Conservation (phyloP, 2,329 filamentous ascomycete species). For the Alternaria brassicae region DNA sequence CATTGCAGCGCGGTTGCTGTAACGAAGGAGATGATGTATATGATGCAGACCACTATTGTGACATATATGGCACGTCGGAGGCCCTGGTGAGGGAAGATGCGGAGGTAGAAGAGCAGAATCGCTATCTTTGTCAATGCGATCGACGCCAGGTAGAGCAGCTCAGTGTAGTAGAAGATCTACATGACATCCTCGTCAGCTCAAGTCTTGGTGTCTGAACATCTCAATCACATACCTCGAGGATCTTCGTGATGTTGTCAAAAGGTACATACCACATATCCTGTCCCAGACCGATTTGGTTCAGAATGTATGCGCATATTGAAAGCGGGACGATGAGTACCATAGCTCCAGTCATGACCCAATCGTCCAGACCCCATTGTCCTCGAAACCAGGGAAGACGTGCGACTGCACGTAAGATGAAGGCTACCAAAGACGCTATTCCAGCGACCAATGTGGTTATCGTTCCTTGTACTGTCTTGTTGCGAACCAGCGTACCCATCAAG, state of each 20-base stretch:
- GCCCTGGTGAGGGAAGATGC: conserved; percentile 34
- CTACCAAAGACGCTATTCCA: conserved; percentile 44
- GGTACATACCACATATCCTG: conserved; percentile 60
- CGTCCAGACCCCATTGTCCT: conserved; percentile 50
- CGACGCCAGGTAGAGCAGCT: conserved; percentile 28
- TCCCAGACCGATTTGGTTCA: conserved; percentile 54
- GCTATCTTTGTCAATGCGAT: conserved; percentile 39
- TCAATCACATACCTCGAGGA: conserved; percentile 43
- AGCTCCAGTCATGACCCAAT: conserved; percentile 45
- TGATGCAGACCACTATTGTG: conserved; percentile 22
- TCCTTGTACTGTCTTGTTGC: conserved; percentile 48
- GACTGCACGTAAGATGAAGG: conserved; percentile 42
- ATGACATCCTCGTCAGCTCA: neutral
- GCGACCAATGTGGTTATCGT: conserved; percentile 45
- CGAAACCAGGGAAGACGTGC: conserved; percentile 47
- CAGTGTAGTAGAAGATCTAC: conserved; percentile 35
- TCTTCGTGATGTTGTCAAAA: conserved; percentile 53
- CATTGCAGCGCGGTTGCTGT: conserved; percentile 29
- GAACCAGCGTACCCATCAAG: conserved; percentile 44
- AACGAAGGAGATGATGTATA: conserved; percentile 32
- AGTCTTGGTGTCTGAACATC: no score
- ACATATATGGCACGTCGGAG: conserved; percentile 25
- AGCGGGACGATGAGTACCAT: conserved; percentile 25
- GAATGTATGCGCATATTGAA: conserved; percentile 17
- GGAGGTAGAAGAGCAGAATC: conserved; percentile 41